phyloP scores from a whole-genome alignment of 495 filamentous ascomycete genomes.

The Aspergillus campestris region DNA sequence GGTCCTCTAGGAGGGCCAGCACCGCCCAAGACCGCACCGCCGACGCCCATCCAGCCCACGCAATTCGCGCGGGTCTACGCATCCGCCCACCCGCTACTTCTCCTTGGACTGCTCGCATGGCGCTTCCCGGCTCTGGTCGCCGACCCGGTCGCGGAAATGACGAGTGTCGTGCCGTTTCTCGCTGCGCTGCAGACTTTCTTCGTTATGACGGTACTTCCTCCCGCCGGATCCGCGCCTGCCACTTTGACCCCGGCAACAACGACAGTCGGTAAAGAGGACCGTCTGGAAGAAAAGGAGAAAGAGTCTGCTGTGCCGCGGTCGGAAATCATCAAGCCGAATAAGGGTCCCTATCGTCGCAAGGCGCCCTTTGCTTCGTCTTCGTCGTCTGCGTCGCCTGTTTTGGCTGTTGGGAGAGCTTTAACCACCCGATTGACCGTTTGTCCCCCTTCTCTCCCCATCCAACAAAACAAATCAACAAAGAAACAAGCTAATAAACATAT shows the following conservation, averaged over 20 bases:
- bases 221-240: constrained; percentile 32
- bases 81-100: constrained; percentile 55
- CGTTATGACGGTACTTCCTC: constrained; percentile 63
- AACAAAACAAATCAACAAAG: neutral
- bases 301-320: no score
- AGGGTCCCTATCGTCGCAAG: no score
- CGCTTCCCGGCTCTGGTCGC: constrained; percentile 61
- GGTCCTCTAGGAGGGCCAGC: no score
- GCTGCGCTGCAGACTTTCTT: constrained; percentile 59
- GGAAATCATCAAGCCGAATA: no score
- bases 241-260: neutral
- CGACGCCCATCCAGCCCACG: constrained; percentile 38
- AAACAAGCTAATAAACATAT: neutral
- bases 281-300: constrained; percentile 31
- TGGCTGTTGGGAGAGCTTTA: neutral
- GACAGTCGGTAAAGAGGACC: constrained; percentile 11
- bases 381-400: no score
- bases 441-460: neutral
- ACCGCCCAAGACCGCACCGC: constrained; percentile 16
- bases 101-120: constrained; percentile 50
- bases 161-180: constrained; percentile 51
- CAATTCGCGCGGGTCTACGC: constrained; percentile 42
- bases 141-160: constrained; percentile 61
- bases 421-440: neutral
- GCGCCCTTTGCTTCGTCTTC: no score